Conservation (phyloP, 1,284 basidiomycete genomes). For the Cystobasidium slooffiae region DNA sequence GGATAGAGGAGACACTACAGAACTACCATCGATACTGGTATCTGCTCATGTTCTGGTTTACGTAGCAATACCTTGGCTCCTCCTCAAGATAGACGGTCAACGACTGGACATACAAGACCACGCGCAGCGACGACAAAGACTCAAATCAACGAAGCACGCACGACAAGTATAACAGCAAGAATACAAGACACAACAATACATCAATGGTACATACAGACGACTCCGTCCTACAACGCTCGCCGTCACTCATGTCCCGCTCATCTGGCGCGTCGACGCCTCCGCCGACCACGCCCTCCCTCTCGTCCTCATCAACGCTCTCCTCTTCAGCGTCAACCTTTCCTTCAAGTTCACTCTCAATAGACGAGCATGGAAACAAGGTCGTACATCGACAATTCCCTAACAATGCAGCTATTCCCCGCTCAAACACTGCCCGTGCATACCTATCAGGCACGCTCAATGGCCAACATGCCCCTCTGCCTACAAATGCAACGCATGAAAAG, state of each 20-base stretch:
- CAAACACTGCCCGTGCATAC: conserved; percentile 18
- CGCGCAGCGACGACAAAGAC: too few relatives aligned
- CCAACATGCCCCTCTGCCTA: background rate
- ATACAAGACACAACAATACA: background rate
- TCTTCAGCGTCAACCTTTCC: background rate
- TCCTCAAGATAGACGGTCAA: too few relatives aligned
- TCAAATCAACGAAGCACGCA: too few relatives aligned
- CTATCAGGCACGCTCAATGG: conserved; percentile 16
- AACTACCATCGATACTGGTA: too few relatives aligned
- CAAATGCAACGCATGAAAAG: conserved; percentile 18
- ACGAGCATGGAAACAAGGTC: conserved; percentile 15
- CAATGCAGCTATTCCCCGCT: conserved; percentile 11
- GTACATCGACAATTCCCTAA: background rate
- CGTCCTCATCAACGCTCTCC: background rate
- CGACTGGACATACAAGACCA: too few relatives aligned
- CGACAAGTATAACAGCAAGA: background rate
- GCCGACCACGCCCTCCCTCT: background rate
- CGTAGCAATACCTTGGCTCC: too few relatives aligned
- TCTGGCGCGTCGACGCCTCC: conserved; percentile 30
- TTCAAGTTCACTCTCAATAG: background rate
- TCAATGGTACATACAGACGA: conserved; percentile 11
- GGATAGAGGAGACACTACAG: too few relatives aligned
- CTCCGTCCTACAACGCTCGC: conserved; percentile 12
- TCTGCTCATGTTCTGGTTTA: too few relatives aligned
- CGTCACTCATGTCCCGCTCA: conserved; percentile 32